Conservation (phyloP, 208 protist species). For the Sergeia podlipaevii region DNA sequence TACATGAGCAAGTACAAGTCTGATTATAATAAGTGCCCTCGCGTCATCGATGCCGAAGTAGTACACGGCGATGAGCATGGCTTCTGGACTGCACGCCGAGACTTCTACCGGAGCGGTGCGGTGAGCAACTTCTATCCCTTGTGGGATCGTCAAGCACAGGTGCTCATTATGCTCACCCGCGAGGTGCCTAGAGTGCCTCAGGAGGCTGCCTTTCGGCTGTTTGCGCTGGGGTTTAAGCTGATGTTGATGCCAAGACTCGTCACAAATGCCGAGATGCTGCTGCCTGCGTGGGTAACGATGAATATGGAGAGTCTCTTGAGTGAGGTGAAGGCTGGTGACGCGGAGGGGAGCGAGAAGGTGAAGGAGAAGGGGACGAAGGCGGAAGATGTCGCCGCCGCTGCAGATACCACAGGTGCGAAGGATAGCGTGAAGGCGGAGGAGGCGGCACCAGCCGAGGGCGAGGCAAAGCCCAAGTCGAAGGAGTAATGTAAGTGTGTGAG, state of each 20-base stretch:
- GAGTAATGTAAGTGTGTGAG: no score
- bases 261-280: slow-evolving; percentile 37
- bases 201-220: slow-evolving; percentile 82
- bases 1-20: slow-evolving; percentile 36
- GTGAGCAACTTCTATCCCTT: slow-evolving; percentile 41
- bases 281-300: slow-evolving; percentile 59
- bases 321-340: slow-evolving; percentile 24
- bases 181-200: slow-evolving; percentile 69
- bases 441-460: not conserved
- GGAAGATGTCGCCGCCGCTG: not conserved
- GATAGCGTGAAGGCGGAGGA: not conserved
- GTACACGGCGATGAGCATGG: slow-evolving; percentile 80
- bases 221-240: slow-evolving; percentile 69
- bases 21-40: slow-evolving; percentile 31
- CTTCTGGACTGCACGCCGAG: slow-evolving; percentile 67
- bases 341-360: not conserved
- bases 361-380: slow-evolving; percentile 6
- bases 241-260: slow-evolving; percentile 64
- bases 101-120: slow-evolving; percentile 51
- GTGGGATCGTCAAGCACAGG: slow-evolving; percentile 81
- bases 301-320: slow-evolving; percentile 54
- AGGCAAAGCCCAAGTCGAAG: no score
- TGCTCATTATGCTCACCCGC: slow-evolving; percentile 67
- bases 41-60: slow-evolving; percentile 74
- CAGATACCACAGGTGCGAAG: not conserved